Base-by-base conservation (phyloP, 768 basidiomycete species). In the Vararia minispora region DNA sequence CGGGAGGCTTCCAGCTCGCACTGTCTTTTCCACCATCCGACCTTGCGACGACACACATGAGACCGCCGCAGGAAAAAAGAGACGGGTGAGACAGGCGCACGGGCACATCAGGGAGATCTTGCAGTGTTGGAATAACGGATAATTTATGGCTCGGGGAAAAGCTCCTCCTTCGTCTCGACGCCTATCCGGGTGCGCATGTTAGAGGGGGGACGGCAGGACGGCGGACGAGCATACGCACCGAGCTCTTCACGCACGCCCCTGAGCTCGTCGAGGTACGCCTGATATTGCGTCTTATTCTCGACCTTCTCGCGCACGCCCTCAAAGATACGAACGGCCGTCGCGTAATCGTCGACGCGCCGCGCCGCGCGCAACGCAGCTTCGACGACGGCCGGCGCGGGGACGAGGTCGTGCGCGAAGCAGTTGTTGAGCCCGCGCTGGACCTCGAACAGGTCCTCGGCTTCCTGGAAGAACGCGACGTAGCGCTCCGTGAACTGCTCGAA, bases 391-490 rank as follows among this genome's bases (percentile, higher is more conserved):
- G 87, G 74, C 2, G 86, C 74, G 4, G 90, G 90, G 11, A 95
- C 91, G 46, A 95, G 76, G 61, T 99, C 95, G 61, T 98, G 94
- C 2, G 95, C 88, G 59, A 99, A 99, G 68, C 92, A 97, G 73
- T 99, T 99, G 72, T 99, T 98, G 53, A 99, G 69, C 27, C 95
- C 95, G 35, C 95, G 87, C 65, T 99, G 94, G 47, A 99, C 84
- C 69, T 99, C 95, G 57, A 99, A 99, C 41, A 97, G 74, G 65
- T 99, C 95, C 56, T 90, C 79, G 34, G 89, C 90, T 40, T 76
- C 71, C 56, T 85, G 64, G 74, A 99, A 99, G 65, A 99, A 99
- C 48, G 69, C 69, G 55, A 90, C 80, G 64, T 97, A 97, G 57
- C 94, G 88, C 44, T 79, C 74, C 53, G 86, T 88, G 71, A 98